phyloP scores from a whole-genome alignment of 495 filamentous ascomycete genomes.

The Viridothelium virens region DNA sequence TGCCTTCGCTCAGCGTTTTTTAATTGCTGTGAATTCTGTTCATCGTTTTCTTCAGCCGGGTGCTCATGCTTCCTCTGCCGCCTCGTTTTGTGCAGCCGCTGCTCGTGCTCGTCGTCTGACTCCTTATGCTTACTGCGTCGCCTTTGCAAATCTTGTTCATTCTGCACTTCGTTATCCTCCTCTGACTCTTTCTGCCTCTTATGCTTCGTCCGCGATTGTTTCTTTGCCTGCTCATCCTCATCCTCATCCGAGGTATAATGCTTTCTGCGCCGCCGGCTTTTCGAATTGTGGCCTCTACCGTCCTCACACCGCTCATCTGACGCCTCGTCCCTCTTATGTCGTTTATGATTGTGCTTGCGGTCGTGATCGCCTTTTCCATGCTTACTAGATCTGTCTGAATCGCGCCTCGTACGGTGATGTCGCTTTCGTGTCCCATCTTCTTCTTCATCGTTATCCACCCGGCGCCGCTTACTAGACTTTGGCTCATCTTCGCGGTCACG shows the following conservation, averaged over 20 bases:
- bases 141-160: neutral
- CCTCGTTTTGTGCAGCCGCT: neutral
- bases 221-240: neutral
- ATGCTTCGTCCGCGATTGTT: neutral
- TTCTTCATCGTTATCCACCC: slow-evolving; percentile 13
- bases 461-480: slow-evolving; percentile 25
- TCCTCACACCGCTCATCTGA: neutral
- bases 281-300: neutral
- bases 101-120: neutral
- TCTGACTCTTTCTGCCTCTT: neutral
- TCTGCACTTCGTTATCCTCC: neutral
- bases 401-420: neutral
- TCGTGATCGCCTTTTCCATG: neutral
- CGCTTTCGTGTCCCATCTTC: slow-evolving; percentile 11
- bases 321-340: neutral
- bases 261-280: neutral
- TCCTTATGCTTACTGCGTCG: neutral
- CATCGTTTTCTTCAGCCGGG: neutral
- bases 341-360: slow-evolving; percentile 7
- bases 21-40: neutral
- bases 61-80: neutral
- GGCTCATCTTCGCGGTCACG: slow-evolving; percentile 38
- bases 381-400: neutral
- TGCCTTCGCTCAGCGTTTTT: neutral
- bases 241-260: neutral